Evolutionary conservation across 805 yeast genomes (phyloP).

Genomic region (Grigorovia jiainica): DNA sequence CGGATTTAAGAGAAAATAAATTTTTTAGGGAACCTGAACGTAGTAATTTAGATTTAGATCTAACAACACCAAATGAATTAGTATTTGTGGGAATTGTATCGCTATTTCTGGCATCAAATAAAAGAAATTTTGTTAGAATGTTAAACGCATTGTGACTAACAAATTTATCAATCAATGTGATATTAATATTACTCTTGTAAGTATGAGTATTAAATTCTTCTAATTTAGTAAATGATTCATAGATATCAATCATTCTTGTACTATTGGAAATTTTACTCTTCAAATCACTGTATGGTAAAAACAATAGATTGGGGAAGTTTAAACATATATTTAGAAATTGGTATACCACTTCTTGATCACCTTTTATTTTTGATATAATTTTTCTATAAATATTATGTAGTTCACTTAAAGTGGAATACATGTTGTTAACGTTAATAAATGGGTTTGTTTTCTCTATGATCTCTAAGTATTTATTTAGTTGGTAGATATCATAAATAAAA

Average conservation of each 20-base stretch:
- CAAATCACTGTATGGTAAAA: constrained; percentile 10
- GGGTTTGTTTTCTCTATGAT: constrained; percentile 6
- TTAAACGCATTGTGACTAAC: neutral
- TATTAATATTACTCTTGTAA: neutral
- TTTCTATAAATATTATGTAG: constrained; percentile 7
- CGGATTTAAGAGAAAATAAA: constrained; percentile 7
- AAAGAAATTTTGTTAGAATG: neutral
- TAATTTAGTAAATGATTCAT: neutral
- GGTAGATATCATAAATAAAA: constrained; percentile 8
- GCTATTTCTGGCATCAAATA: neutral
- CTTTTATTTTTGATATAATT: constrained; percentile 7
- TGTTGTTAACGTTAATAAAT: constrained; percentile 1
- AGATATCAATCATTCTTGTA: neutral
- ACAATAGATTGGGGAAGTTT: constrained; percentile 15
- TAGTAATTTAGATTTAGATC: constrained; percentile 3
- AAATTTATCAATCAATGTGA: neutral
- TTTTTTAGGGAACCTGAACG: constrained; percentile 9
- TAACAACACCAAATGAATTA: neutral
- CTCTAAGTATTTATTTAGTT: constrained; percentile 14
- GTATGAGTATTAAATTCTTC: neutral
- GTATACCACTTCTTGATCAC: constrained; percentile 11
- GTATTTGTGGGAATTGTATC: neutral
- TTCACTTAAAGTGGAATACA: constrained; percentile 6
- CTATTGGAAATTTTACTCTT: constrained; percentile 16
- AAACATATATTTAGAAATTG: constrained; percentile 15